Conservation (phyloP, 2,329 filamentous ascomycete species). For the Fusarium sp. region DNA sequence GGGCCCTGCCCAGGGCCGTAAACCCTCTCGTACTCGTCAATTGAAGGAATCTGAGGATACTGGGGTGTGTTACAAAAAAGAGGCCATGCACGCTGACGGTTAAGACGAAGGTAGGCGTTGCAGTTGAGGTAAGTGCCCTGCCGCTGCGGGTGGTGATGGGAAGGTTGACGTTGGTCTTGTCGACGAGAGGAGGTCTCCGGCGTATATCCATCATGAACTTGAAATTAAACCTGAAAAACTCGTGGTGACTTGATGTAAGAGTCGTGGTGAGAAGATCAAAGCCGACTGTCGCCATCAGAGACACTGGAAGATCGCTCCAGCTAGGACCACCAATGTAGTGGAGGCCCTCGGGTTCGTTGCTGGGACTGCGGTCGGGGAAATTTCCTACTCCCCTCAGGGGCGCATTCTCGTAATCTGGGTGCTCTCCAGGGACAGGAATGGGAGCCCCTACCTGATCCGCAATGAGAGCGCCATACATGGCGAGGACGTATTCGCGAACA, state of each 20-base stretch:
- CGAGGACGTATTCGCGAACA: constrained; percentile 6
- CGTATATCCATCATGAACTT: neutral
- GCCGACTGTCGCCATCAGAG: constrained; percentile 4
- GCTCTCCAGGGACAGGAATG: neutral
- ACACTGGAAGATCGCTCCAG: neutral
- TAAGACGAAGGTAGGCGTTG: constrained; percentile 4
- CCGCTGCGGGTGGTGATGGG: neutral
- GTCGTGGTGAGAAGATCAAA: constrained; percentile 6
- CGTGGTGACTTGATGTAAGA: neutral
- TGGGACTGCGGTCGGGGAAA: neutral
- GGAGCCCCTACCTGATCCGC: neutral
- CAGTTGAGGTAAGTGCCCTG: neutral
- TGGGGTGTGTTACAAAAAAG: neutral
- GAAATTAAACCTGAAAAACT: neutral
- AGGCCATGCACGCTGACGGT: constrained; percentile 6
- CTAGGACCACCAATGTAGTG: neutral
- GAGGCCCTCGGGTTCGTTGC: neutral
- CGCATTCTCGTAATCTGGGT: neutral
- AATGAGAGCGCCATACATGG: constrained; percentile 6
- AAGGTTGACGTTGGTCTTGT: constrained; percentile 1
- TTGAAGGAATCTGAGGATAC: neutral
- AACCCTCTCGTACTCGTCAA: neutral
- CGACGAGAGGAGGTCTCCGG: neutral
- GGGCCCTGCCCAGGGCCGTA: neutral
- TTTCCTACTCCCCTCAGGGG: neutral